Evolutionary conservation across 768 basidiomycete genomes (phyloP).

Genomic region (Boletus edulis): DNA sequence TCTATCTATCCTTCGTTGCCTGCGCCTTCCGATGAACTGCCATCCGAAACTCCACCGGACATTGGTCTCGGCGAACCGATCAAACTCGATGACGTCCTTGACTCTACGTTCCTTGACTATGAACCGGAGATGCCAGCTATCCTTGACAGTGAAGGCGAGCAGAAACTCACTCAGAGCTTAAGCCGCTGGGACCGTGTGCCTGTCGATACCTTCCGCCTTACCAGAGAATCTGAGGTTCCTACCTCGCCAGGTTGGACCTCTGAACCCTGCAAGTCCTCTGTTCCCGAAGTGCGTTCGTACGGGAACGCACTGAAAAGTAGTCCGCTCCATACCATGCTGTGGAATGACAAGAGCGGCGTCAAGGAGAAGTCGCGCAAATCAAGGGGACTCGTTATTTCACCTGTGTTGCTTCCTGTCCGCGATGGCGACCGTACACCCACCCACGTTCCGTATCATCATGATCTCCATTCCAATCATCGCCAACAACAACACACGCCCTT

Average conservation of each 20-base stretch:
- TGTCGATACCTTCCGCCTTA: constrained; percentile 69
- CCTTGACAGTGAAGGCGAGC: constrained; percentile 36
- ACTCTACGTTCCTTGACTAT: constrained; percentile 66
- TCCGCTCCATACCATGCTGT: constrained; percentile 56
- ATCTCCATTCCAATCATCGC: constrained; percentile 36
- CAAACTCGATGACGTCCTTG: constrained; percentile 71
- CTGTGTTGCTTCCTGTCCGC: constrained; percentile 48
- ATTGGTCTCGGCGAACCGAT: constrained; percentile 48
- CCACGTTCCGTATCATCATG: constrained; percentile 32
- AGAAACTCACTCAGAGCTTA: constrained; percentile 46
- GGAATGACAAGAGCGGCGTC: constrained; percentile 35
- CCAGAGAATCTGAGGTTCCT: constrained; percentile 37
- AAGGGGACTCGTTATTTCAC: constrained; percentile 43
- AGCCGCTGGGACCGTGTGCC: constrained; percentile 75
- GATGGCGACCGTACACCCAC: constrained; percentile 61
- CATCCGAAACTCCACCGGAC: constrained; percentile 34
- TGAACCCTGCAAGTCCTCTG: constrained; percentile 22
- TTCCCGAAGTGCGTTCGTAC: constrained; percentile 24
- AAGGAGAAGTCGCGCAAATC: constrained; percentile 26
- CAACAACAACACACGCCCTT: constrained; percentile 35
- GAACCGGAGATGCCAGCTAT: constrained; percentile 39
- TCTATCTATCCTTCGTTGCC: constrained; percentile 34
- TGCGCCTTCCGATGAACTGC: constrained; percentile 36
- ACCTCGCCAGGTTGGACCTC: constrained; percentile 30
- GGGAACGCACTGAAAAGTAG: constrained; percentile 50